Evolutionary conservation across 2,329 filamentous ascomycete species (phyloP).

Genomic region (Scedosporium minutisporum): DNA sequence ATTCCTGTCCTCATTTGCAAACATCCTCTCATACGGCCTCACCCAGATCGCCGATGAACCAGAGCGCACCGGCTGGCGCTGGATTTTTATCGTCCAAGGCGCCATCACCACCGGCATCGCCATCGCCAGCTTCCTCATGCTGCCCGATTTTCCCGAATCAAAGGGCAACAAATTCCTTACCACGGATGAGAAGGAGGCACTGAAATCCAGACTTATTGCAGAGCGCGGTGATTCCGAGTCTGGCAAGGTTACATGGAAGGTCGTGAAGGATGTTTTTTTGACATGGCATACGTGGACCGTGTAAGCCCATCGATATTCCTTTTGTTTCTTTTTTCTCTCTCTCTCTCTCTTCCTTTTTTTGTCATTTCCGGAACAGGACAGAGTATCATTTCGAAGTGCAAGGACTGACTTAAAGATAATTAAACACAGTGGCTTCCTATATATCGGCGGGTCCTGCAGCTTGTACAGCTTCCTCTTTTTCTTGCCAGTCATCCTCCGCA

Average conservation of each 20-base stretch:
- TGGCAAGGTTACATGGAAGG: neutral
- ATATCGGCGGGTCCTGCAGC: neutral
- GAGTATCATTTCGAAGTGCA: neutral
- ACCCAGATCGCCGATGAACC: neutral
- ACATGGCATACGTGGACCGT: neutral
- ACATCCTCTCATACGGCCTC: neutral
- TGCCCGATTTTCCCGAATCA: slow-evolving; percentile 27
- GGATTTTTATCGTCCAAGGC: slow-evolving; percentile 62
- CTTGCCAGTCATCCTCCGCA: slow-evolving; percentile 5
- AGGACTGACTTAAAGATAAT: neutral
- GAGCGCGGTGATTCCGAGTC: neutral
- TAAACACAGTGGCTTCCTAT: neutral
- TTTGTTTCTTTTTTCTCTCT: neutral
- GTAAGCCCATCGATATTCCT: neutral
- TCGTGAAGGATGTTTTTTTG: neutral
- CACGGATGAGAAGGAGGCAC: neutral
- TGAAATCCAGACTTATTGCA: neutral
- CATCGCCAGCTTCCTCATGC: slow-evolving; percentile 19
- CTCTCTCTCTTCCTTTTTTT: too few relatives aligned
- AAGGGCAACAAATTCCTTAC: neutral
- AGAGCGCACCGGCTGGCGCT: slow-evolving; percentile 46
- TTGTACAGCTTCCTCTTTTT: slow-evolving; percentile 1
- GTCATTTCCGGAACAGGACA: too few relatives aligned
- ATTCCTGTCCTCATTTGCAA: neutral
- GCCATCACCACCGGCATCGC: slow-evolving; percentile 27